Conservation (phyloP, 495 filamentous ascomycete species). For the Melanomma pulvis-pyrius region DNA sequence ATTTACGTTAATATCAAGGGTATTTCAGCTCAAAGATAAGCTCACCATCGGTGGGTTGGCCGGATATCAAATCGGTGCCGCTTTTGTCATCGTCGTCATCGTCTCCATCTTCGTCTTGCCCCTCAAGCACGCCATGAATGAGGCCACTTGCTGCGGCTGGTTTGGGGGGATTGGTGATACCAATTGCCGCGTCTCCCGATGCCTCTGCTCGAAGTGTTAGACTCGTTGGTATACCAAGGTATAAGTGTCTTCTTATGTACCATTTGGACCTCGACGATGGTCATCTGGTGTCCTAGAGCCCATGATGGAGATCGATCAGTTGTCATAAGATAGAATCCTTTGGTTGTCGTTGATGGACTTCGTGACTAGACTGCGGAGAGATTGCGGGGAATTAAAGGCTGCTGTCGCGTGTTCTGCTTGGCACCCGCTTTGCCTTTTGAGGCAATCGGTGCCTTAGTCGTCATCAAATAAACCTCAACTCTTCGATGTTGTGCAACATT, state of each 20-base stretch:
- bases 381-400: too few relatives aligned
- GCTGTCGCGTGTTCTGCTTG: too few relatives aligned
- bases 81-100: conserved; percentile 38
- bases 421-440: too few relatives aligned
- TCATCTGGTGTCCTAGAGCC: conserved; percentile 40
- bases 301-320: conserved; percentile 31
- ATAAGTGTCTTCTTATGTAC: conserved; percentile 21
- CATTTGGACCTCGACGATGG: conserved; percentile 38
- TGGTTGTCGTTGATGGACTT: conserved; percentile 15
- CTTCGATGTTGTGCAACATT: too few relatives aligned
- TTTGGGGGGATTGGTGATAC: conserved; percentile 38
- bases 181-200: conserved; percentile 28
- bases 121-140: conserved; percentile 37
- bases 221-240: neutral
- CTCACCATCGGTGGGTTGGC: conserved; percentile 30
- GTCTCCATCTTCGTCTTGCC: conserved; percentile 41
- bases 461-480: too few relatives aligned
- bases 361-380: too few relatives aligned
- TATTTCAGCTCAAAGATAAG: neutral
- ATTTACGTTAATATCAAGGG: conserved; percentile 13
- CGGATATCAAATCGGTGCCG: conserved; percentile 33
- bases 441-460: too few relatives aligned
- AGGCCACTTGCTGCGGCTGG: conserved; percentile 37
- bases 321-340: conserved; percentile 23
- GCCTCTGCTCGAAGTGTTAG: conserved; percentile 36